Conservation (phyloP, 2,329 filamentous ascomycete genomes). For the Teratosphaeria zuluensis region DNA sequence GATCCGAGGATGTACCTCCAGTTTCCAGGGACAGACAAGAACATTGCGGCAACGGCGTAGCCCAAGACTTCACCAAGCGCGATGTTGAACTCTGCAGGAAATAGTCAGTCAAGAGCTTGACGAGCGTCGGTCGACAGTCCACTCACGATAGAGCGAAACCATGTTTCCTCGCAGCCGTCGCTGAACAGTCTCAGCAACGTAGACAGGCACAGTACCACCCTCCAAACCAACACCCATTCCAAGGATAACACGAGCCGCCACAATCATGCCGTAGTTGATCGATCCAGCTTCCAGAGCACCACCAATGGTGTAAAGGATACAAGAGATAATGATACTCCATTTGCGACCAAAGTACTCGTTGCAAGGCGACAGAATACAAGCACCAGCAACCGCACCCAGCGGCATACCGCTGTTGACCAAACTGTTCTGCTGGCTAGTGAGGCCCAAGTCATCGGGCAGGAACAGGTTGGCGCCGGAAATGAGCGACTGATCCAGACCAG, state of each 20-base stretch:
- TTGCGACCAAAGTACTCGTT: constrained; percentile 61
- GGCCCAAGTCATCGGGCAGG: constrained; percentile 48
- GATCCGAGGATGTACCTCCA: constrained; percentile 68
- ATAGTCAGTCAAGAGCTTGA: background rate
- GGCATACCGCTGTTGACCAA: constrained; percentile 63
- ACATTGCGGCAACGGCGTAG: constrained; percentile 64
- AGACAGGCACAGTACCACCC: constrained; percentile 64
- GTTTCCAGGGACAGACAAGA: constrained; percentile 57
- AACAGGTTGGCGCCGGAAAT: constrained; percentile 63
- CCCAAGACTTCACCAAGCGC: constrained; percentile 65
- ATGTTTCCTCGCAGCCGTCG: constrained; percentile 59
- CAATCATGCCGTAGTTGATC: constrained; percentile 62
- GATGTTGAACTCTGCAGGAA: constrained; percentile 53
- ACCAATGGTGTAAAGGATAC: constrained; percentile 60
- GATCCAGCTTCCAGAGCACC: constrained; percentile 58
- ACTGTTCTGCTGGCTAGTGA: constrained; percentile 49
- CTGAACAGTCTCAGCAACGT: constrained; percentile 64
- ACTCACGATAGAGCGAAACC: constrained; percentile 54
- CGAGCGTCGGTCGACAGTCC: background rate
- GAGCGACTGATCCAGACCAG: constrained; percentile 62
- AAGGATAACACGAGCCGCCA: constrained; percentile 57
- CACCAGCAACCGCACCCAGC: constrained; percentile 60
- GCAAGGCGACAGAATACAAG: constrained; percentile 53
- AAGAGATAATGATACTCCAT: constrained; percentile 60
- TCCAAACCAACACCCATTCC: constrained; percentile 63